Percentiles rank a stretch among this genome's conserved stretches.
Evolutionary conservation across 352 stramenopile species (phyloP).

Genomic region (Globisporangium megalacanthum): DNA sequence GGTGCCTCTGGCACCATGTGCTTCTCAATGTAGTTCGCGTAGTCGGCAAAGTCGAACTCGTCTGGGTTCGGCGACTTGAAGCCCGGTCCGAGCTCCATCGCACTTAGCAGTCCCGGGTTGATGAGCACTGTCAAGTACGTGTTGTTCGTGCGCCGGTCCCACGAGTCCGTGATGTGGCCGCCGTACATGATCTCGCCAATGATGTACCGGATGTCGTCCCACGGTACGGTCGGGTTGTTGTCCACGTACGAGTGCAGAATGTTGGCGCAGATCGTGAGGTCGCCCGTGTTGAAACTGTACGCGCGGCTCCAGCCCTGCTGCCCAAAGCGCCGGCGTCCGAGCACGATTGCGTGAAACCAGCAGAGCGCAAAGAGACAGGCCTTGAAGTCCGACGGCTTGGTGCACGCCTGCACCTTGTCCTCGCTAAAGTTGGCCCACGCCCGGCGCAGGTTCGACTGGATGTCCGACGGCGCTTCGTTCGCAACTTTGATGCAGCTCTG

Average conservation of each 20-base stretch:
- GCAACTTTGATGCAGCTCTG: slow-evolving; percentile 95
- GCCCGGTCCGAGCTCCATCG: slow-evolving; percentile 91
- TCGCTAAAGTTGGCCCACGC: slow-evolving; percentile 94
- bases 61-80: slow-evolving; percentile 91
- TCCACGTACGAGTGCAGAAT: slow-evolving; percentile 93
- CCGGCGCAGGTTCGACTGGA: slow-evolving; percentile 92
- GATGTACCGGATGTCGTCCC: slow-evolving; percentile 95
- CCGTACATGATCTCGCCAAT: slow-evolving; percentile 98
- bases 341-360: slow-evolving; percentile 95
- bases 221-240: slow-evolving; percentile 89
- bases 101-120: slow-evolving; percentile 76
- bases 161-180: slow-evolving; percentile 94
- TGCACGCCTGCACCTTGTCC: slow-evolving; percentile 82
- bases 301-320: slow-evolving; percentile 93
- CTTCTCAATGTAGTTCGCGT: slow-evolving; percentile 92
- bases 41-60: slow-evolving; percentile 79
- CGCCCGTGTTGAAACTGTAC: slow-evolving; percentile 95
- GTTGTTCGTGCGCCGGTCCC: slow-evolving; percentile 95
- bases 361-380: slow-evolving; percentile 92
- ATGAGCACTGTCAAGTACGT: slow-evolving; percentile 91
- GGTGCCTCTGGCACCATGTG: slow-evolving; percentile 91
- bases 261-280: slow-evolving; percentile 94
- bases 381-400: slow-evolving; percentile 90
- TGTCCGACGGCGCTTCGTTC: slow-evolving; percentile 94
- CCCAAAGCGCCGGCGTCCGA: slow-evolving; percentile 89